Percentiles rank a stretch among this genome's conserved stretches.
Evolutionary conservation across 2,329 filamentous ascomycete genomes (phyloP).

Genomic region (Laburnicola sp.): DNA sequence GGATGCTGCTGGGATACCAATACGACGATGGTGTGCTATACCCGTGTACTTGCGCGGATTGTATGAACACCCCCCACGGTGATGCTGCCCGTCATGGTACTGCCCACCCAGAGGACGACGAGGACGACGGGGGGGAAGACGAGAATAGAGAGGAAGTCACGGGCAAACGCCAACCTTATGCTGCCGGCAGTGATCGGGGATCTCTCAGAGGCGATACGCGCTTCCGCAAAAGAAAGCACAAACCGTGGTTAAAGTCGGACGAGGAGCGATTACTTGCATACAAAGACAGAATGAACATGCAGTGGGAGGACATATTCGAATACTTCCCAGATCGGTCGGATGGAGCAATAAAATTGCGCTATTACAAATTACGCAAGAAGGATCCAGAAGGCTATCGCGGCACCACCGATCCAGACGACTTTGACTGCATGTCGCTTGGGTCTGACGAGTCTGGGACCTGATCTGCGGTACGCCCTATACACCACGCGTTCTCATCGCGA

Average conservation of each 20-base stretch:
- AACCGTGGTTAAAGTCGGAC: slow-evolving; percentile 6
- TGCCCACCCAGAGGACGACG: neutral
- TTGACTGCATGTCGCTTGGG: too few species aligned
- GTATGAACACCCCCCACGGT: too few species aligned
- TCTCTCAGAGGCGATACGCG: neutral
- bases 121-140: neutral
- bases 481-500: too few species aligned
- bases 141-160: neutral
- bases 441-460: too few species aligned
- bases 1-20: too few species aligned
- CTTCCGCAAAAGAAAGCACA: slow-evolving; percentile 4
- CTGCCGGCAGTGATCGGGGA: neutral
- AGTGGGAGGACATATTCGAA: slow-evolving; percentile 11
- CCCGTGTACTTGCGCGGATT: too few species aligned
- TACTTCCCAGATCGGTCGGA: slow-evolving; percentile 12
- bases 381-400: slow-evolving; percentile 2
- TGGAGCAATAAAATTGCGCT: slow-evolving; percentile 17
- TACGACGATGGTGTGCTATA: too few species aligned
- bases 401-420: neutral
- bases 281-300: neutral
- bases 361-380: slow-evolving; percentile 15
- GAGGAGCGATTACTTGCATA: slow-evolving; percentile 1
- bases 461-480: too few species aligned
- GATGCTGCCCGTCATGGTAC: neutral
- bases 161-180: neutral